Conservation (phyloP, 2,329 filamentous ascomycete species). For the Phyllosticta citrichinensis region DNA sequence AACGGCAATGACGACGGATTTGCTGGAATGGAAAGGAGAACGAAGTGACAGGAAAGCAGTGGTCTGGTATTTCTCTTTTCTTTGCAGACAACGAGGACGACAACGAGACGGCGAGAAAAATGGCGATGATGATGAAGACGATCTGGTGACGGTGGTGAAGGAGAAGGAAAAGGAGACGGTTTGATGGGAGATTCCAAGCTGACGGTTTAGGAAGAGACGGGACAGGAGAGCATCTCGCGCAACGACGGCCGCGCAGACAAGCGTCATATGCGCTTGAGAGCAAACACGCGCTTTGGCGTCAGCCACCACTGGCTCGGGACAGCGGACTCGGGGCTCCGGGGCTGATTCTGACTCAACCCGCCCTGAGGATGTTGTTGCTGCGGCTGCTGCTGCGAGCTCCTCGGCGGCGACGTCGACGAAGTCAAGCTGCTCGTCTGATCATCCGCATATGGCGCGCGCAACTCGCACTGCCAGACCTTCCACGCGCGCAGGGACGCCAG, state of each 20-base stretch:
- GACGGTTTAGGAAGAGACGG: neutral
- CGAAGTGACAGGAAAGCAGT: neutral
- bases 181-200: neutral
- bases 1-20: neutral
- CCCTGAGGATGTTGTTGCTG: too few relatives aligned
- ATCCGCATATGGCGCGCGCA: neutral
- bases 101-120: neutral
- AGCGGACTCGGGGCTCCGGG: neutral
- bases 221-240: neutral
- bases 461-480: conserved; percentile 7
- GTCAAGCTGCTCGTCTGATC: neutral
- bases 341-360: neutral
- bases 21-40: neutral
- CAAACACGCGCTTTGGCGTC: neutral
- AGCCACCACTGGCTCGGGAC: neutral
- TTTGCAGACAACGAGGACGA: neutral
- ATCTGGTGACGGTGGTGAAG: neutral
- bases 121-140: neutral
- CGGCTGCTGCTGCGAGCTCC: too few relatives aligned
- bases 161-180: too few relatives aligned
- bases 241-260: neutral
- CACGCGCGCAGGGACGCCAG: conserved; percentile 6
- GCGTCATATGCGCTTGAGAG: neutral
- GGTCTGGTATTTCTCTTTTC: neutral
- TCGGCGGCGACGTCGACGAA: neutral